These are phyloP conservation scores for Penicillium parvum DNA, from an alignment of 495 filamentous ascomycete species.

Conservation along the genomic window DNA sequence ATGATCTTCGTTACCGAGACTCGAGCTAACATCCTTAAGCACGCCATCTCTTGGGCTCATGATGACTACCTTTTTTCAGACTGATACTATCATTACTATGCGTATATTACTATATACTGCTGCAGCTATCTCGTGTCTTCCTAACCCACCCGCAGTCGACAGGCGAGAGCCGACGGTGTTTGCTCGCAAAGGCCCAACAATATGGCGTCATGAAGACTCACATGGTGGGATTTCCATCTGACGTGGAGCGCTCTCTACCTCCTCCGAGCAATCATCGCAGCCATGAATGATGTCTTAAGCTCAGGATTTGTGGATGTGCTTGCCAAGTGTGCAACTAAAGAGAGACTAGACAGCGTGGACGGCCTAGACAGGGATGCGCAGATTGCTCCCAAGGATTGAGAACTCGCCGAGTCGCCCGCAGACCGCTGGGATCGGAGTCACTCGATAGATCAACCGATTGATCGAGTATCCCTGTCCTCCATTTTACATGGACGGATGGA, in stretches of 20 bases:
- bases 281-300: background rate
- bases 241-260: background rate
- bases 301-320: background rate
- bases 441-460: background rate
- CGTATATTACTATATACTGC: too few species aligned
- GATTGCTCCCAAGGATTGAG: background rate
- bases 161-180: slow-evolving; percentile 17
- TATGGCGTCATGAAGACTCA: slow-evolving; percentile 14
- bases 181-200: background rate
- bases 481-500: too few species aligned
- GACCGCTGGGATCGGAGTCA: background rate
- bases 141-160: slow-evolving; percentile 5
- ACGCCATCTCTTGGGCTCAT: slow-evolving; percentile 10
- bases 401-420: background rate
- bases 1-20: too few species aligned
- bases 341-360: too few species aligned
- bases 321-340: background rate
- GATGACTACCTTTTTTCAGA: background rate
- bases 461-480: background rate
- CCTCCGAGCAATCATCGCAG: background rate
- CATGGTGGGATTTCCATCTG: background rate
- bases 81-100: too few species aligned
- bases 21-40: slow-evolving; percentile 6
- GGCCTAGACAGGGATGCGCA: background rate
- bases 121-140: background rate